A percentile compares a stretch with the other conserved stretches of the same genome.
These are phyloP conservation scores for Ophiocordyceps sinensis DNA, from an alignment of 2,329 filamentous ascomycete species.

Conservation along the genomic window DNA sequence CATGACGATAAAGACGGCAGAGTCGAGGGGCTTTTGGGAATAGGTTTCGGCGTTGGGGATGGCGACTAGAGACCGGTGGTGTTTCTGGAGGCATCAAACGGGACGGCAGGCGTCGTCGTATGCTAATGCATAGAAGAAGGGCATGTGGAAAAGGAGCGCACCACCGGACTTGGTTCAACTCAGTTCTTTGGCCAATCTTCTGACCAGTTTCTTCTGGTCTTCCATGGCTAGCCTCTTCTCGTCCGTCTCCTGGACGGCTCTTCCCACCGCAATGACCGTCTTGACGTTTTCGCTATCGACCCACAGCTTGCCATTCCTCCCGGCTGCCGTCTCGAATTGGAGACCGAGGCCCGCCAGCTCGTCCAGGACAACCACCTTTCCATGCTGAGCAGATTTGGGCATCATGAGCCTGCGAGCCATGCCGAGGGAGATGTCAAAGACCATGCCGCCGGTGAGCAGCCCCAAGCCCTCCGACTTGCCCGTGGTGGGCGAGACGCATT, in stretches of 20 bases:
- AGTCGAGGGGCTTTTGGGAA: too few relatives aligned
- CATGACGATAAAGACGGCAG: too few relatives aligned
- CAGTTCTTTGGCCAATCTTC: slow-evolving; percentile 46
- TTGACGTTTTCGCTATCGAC: slow-evolving; percentile 65
- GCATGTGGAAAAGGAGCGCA: too few relatives aligned
- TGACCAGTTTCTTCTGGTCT: slow-evolving; percentile 56
- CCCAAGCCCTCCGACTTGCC: slow-evolving; percentile 84
- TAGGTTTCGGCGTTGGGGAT: too few relatives aligned
- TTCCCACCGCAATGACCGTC: slow-evolving; percentile 64
- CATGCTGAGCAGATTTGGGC: slow-evolving; percentile 44
- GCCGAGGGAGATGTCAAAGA: slow-evolving; percentile 64
- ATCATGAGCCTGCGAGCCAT: slow-evolving; percentile 71
- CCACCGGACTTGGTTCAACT: slow-evolving; percentile 14
- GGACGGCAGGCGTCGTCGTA: too few relatives aligned
- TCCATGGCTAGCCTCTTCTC: slow-evolving; percentile 46
- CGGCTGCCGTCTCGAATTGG: slow-evolving; percentile 86
- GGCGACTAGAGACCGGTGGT: too few relatives aligned
- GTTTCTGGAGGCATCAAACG: too few relatives aligned
- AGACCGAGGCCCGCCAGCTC: slow-evolving; percentile 63
- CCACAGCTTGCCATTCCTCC: slow-evolving; percentile 86
- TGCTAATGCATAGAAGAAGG: too few relatives aligned
- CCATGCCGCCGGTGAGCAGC: slow-evolving; percentile 70
- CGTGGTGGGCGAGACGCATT: slow-evolving; percentile 74
- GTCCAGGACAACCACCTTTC: slow-evolving; percentile 60
- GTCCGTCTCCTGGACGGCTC: slow-evolving; percentile 66